Evolutionary conservation across 148 eudicot genomes (phyloP).

Genomic region (Vaccinium vitisidaea): DNA sequence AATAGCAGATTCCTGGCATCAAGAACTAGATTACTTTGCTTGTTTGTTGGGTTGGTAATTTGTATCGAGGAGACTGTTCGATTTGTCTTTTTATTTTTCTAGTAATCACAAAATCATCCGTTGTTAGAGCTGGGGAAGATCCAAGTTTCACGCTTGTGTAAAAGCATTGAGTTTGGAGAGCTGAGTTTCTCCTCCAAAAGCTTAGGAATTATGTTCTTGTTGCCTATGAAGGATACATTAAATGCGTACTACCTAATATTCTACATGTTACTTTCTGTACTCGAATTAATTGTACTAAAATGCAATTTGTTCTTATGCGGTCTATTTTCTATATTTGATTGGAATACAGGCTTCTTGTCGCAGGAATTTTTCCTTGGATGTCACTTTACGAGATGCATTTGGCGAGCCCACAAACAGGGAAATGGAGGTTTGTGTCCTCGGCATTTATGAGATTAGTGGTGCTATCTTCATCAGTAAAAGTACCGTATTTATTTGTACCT

Average conservation of each 20-base stretch:
- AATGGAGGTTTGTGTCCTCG: slow-evolving; percentile 47
- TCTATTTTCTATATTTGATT: neutral
- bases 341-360: slow-evolving; percentile 68
- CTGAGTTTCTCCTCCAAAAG: neutral
- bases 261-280: neutral
- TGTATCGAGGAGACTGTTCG: neutral
- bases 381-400: slow-evolving; percentile 50
- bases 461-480: neutral
- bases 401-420: slow-evolving; percentile 50
- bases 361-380: slow-evolving; percentile 64
- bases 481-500: neutral
- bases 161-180: slow-evolving; percentile 7
- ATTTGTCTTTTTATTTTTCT: neutral
- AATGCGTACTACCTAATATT: neutral
- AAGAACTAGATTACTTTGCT: neutral
- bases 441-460: neutral
- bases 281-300: neutral
- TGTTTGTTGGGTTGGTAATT: neutral
- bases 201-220: neutral
- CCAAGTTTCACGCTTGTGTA: neutral
- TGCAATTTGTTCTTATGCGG: neutral
- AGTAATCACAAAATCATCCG: neutral
- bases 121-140: slow-evolving; percentile 2
- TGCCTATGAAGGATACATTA: neutral
- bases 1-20: neutral